Evolutionary conservation across 108 stramenopile species (phyloP), one percentile per base, ranked within the genome.

Genomic region (Pelagomonas calceolata): DNA sequence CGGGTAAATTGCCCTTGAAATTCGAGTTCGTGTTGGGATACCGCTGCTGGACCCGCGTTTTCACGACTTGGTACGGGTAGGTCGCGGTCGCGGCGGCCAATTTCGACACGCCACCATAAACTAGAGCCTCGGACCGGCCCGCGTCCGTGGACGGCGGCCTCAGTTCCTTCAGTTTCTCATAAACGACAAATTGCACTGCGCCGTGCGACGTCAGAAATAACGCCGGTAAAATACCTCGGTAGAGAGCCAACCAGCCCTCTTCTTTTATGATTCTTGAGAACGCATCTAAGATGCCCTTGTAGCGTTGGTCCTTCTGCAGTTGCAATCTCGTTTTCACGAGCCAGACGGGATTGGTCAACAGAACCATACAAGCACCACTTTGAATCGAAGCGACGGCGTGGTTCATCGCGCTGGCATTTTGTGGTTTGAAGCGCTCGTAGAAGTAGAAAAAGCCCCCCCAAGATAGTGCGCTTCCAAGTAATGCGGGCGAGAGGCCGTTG

Each of bases 371-470:
- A 33, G 84, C 87, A 51, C 98, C 96, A 7, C 83, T 77, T 15
- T 65, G 65, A 35, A 34, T 39, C 26, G 73, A 36, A 4, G 34
- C 29, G 14, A 14, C 10, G 34, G 32, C 30, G 34, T 34, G 72
- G 66, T 76, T 70, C 64, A 73, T 70, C n/a, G n/a, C n/a, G n/a
- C n/a, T n/a, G n/a, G n/a, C n/a, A n/a, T n/a, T n/a, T n/a, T n/a
- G n/a, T n/a, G n/a, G n/a, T 82, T 99, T 97, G 30, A 89, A 73
- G 21, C 76, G 82, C 83, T 99, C 96, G 74, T 99, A 99, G 34
- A 95, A 81, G 72, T 85, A 96, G 74, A 99, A 98, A 70, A 94
- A 99, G 34, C 96, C 93, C 30, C 98, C 98, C 98, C 98, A 99
- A 29, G 90, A 87, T 30, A 91, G 79, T 4, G 94, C 87, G 30